Evolutionary conservation across 106 monocot species (phyloP), one percentile per base, ranked within the genome.

Genomic region (Narthecium ossifragum): DNA sequence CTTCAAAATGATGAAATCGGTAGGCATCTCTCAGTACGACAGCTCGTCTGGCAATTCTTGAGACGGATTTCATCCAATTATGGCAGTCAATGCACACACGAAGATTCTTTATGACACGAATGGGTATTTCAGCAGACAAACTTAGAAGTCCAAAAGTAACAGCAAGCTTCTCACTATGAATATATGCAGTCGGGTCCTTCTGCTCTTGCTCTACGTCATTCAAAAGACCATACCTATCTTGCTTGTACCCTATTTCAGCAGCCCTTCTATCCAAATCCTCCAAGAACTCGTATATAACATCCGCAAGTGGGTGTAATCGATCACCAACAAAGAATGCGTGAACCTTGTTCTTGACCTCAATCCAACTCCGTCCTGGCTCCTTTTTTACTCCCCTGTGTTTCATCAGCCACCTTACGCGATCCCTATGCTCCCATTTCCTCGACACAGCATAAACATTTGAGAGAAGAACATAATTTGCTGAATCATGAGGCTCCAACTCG

Each of bases 1-100:
- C 77, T 60, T 86, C 73, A 77, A 92, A 92, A 72, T 92, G 92
- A 68, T 92, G 92, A 68, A 86, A 92, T 26, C 92, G 73, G 58
- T 80, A 86, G 30, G 77, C 68, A 75, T 92, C 92, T 62, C 92
- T 58, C 15, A 92, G 27, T 41, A 87, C 51, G 60, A 92, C 72
- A 24, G 33, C 26, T 29, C 86, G 74, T 13, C 60, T 55, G 10
- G 50, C 20, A 60, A 87, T 51, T 18, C 20, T 69, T 1, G 86
- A 92, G 4, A 80, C 60, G 72, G 62, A 78, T 51, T 83, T 87
- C 80, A 92, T 83, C 92, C 92, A 92, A 38, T 1, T 80, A 55
- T 92, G 92, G 33, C 92, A 92, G 34, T 92, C 92, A 51, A 68
- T 60, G 26, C 92, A 92, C 11, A 92, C 77, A 14, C 92, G 75